A percentile compares a stretch with the other conserved stretches of the same genome.
These are phyloP conservation scores for Coemansia sp. DNA, from an alignment of 192 early-diverging fungal species.

Conservation along the genomic window DNA sequence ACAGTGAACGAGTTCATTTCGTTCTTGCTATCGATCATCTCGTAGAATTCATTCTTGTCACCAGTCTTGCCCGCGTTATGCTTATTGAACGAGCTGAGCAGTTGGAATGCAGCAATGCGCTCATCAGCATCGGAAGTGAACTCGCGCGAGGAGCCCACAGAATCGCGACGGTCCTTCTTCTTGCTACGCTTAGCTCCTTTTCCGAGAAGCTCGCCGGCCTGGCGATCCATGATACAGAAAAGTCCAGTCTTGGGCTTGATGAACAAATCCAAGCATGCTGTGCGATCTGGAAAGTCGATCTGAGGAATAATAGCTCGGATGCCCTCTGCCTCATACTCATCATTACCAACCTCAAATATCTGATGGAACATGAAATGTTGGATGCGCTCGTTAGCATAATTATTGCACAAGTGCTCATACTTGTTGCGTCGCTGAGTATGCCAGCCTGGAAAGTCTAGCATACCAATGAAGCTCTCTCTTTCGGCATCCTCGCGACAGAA, in stretches of 20 bases:
- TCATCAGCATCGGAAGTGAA: slow-evolving; percentile 30
- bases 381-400: slow-evolving; percentile 72
- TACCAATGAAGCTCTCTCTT: slow-evolving; percentile 63
- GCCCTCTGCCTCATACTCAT: slow-evolving; percentile 75
- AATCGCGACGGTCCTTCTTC: slow-evolving; percentile 29
- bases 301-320: slow-evolving; percentile 68
- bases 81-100: slow-evolving; percentile 42
- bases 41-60: slow-evolving; percentile 35
- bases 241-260: slow-evolving; percentile 68
- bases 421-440: slow-evolving; percentile 74
- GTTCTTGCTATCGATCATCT: slow-evolving; percentile 51
- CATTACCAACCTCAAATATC: slow-evolving; percentile 59
- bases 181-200: slow-evolving; percentile 17
- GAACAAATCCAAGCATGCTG: slow-evolving; percentile 68
- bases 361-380: slow-evolving; percentile 57
- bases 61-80: slow-evolving; percentile 35
- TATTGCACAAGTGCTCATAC: slow-evolving; percentile 72
- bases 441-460: slow-evolving; percentile 72
- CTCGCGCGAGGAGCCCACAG: slow-evolving; percentile 32
- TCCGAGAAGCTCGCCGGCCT: slow-evolving; percentile 43
- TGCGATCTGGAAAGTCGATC: slow-evolving; percentile 63
- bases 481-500: slow-evolving; percentile 70
- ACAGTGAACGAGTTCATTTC: slow-evolving; percentile 67
- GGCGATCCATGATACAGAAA: slow-evolving; percentile 71
- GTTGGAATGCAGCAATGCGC: slow-evolving; percentile 46